Evolutionary conservation across 805 yeast genomes (phyloP), one percentile per base, ranked within the genome.

Genomic region (Blastobotrys americana): DNA sequence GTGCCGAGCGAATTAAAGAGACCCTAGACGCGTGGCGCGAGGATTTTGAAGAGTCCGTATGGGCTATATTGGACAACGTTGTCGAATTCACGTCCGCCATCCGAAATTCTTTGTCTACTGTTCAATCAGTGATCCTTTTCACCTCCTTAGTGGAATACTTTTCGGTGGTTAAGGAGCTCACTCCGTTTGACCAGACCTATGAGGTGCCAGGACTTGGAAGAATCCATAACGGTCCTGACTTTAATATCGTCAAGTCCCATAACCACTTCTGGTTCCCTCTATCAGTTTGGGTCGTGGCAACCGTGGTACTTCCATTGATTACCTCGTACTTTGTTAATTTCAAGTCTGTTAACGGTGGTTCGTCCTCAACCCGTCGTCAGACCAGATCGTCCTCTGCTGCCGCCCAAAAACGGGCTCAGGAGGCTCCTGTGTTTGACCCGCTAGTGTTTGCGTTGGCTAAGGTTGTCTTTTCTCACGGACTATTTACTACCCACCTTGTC

Each of bases 361-460:
- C 34, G 34, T 17, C 37, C 20, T 13, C 8, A 8, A 25, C 8
- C 31, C 31, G 31, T 8, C 41, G 42, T 18, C 41, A 41, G 4
- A 43, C 46, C 3, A 36, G 46, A 3, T 4, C 46, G 3, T 38
- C 41, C 31, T 19, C 42, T 8, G 40, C 36, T 15, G 42, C 44
- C 9, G 45, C 45, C 28, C n/a, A n/a, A n/a, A 8, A 13, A 25
- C 31, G 31, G 31, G 49, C 45, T 43, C 37, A 48, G 42, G 43
- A 38, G 36, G 46, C 31, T 40, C 25, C 37, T 15, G 61, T 55
- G 41, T 70, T 58, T 59, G 84, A 78, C 58, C 82, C 84, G 35
- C 69, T 78, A 50, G 63, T 71, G 40, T 77, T 73, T 59, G 72
- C 73, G 46, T 59, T 78, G 52, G 49, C 67, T 42, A 76, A 77